phyloP scores from a whole-genome alignment of 2,329 filamentous ascomycete genomes.

The Claviceps lovelessii region DNA sequence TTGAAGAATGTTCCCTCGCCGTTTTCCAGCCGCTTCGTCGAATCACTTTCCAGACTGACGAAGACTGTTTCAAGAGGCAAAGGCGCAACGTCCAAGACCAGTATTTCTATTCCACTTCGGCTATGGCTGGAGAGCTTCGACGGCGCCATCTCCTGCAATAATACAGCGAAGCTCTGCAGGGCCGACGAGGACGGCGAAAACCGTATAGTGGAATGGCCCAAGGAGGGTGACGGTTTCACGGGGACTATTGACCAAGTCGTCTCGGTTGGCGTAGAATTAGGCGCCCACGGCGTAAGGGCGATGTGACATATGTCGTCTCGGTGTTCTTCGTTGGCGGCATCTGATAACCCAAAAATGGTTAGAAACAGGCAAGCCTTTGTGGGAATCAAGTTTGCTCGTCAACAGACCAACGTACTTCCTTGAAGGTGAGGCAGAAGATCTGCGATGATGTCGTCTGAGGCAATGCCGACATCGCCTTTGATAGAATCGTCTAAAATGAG shows the following conservation, averaged over 20 bases:
- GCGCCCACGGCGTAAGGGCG: slow-evolving; percentile 61
- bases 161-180: slow-evolving; percentile 65
- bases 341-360: neutral
- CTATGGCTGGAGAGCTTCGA: slow-evolving; percentile 60
- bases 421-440: slow-evolving; percentile 59
- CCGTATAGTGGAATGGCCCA: slow-evolving; percentile 65
- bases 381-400: neutral
- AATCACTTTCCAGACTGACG: slow-evolving; percentile 69
- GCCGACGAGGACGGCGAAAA: slow-evolving; percentile 59
- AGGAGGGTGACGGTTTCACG: slow-evolving; percentile 46
- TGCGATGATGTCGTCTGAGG: slow-evolving; percentile 74
- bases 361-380: neutral
- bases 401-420: slow-evolving; percentile 29
- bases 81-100: slow-evolving; percentile 67
- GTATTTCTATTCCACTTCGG: slow-evolving; percentile 68
- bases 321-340: slow-evolving; percentile 21
- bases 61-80: slow-evolving; percentile 73
- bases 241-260: slow-evolving; percentile 77
- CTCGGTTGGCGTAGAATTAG: slow-evolving; percentile 41
- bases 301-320: slow-evolving; percentile 41
- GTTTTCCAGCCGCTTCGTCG: slow-evolving; percentile 66
- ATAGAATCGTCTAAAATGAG: slow-evolving; percentile 75
- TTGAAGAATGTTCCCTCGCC: slow-evolving; percentile 71
- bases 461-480: slow-evolving; percentile 68
- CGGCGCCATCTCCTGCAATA: slow-evolving; percentile 57